These are phyloP conservation scores for Orbilia javanica DNA, from an alignment of 2,329 filamentous ascomycete species.

Conservation along the genomic window DNA sequence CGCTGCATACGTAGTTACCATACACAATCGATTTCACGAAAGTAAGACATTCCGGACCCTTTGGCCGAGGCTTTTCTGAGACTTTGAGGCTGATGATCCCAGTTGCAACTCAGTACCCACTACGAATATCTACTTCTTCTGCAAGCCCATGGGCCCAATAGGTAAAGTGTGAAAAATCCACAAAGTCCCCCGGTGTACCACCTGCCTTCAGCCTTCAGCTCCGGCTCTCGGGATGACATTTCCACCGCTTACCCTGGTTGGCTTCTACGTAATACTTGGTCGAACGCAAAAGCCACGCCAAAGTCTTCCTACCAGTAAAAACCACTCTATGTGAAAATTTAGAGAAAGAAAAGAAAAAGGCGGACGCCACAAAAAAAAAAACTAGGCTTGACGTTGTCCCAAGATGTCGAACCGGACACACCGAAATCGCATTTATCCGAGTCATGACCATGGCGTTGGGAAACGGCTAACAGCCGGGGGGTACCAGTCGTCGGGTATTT, in stretches of 20 bases:
- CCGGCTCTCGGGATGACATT: neutral
- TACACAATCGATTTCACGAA: constrained; percentile 24
- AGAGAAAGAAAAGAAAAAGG: neutral
- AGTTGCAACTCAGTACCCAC: neutral
- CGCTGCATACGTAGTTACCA: neutral
- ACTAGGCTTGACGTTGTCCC: constrained; percentile 8
- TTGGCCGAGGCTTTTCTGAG: constrained; percentile 1
- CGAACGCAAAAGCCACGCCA: constrained; percentile 5
- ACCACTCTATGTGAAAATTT: constrained; percentile 1
- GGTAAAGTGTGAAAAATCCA: neutral
- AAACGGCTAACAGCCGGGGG: neutral
- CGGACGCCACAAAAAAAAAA: constrained; percentile 14
- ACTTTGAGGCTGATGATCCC: constrained; percentile 34
- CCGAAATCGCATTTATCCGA: constrained; percentile 45
- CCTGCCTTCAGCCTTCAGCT: constrained; percentile 1
- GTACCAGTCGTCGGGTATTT: constrained; percentile 18
- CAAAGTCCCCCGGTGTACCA: constrained; percentile 2
- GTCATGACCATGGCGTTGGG: constrained; percentile 41
- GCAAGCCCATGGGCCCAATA: neutral
- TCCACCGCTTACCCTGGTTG: neutral
- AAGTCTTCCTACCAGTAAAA: neutral
- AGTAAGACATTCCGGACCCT: constrained; percentile 29
- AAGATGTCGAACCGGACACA: constrained; percentile 37
- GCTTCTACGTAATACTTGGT: neutral
- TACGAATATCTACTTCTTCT: neutral